Conservation (phyloP, 192 early-diverging fungal genomes). For the Backusella psychrophila region DNA sequence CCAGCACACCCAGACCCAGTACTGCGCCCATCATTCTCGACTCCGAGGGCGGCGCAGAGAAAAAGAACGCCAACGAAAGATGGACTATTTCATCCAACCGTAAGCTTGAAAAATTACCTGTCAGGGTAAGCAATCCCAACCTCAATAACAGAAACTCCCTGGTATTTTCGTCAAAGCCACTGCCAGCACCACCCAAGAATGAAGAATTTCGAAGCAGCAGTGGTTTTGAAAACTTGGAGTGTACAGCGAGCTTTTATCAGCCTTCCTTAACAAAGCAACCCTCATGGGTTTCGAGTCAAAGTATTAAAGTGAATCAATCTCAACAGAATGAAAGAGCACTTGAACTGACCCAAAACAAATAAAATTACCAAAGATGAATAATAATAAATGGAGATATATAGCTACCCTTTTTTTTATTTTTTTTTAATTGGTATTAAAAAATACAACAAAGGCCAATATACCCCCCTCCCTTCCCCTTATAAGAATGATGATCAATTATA, state of each 20-base stretch:
- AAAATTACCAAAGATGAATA: not conserved
- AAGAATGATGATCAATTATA: not conserved
- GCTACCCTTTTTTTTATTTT: not conserved
- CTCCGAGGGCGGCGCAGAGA: not conserved
- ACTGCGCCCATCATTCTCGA: not conserved
- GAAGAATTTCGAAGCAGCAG: not conserved
- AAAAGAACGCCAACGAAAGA: not conserved
- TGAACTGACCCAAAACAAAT: not conserved
- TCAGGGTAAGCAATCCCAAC: not conserved
- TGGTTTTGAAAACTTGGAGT: not conserved
- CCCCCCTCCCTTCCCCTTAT: not conserved
- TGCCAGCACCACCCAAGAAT: not conserved
- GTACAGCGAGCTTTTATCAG: not conserved
- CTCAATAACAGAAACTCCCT: not conserved
- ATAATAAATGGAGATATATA: not conserved
- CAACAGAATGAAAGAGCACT: not conserved
- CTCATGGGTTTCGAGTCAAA: not conserved
- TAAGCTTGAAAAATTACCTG: not conserved
- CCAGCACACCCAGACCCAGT: not conserved
- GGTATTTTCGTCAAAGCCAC: not conserved
- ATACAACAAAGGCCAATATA: not conserved
- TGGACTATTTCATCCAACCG: not conserved
- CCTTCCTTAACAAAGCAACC: not conserved
- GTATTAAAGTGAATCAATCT: not conserved
- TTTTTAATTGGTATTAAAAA: not conserved